Evolutionary conservation across 2,329 filamentous ascomycete species (phyloP).

Genomic region (Calycina marina): DNA sequence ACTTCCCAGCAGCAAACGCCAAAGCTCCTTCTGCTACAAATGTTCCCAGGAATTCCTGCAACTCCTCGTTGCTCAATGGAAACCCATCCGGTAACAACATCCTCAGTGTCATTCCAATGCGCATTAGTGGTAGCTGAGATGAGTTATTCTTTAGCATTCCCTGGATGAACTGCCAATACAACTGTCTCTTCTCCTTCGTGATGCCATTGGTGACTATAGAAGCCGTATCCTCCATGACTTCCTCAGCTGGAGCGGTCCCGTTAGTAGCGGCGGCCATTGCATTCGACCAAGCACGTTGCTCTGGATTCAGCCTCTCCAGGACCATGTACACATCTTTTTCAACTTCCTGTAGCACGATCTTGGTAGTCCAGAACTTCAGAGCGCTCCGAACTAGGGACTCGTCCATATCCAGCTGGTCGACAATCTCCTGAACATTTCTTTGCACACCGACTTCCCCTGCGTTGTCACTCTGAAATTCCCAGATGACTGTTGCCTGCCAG

Average conservation of each 20-base stretch:
- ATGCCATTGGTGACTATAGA: slow-evolving; percentile 34
- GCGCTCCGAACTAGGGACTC: slow-evolving; percentile 54
- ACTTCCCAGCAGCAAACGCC: slow-evolving; percentile 56
- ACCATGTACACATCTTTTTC: slow-evolving; percentile 40
- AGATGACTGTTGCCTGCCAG: slow-evolving; percentile 78
- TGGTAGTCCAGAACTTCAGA: slow-evolving; percentile 56
- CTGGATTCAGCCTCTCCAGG: slow-evolving; percentile 45
- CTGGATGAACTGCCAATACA: slow-evolving; percentile 86
- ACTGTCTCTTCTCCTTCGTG: slow-evolving; percentile 47
- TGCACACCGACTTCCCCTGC: slow-evolving; percentile 13
- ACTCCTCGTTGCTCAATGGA: slow-evolving; percentile 76
- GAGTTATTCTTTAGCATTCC: slow-evolving; percentile 92
- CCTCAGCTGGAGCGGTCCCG: slow-evolving; percentile 7
- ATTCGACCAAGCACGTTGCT: slow-evolving; percentile 21
- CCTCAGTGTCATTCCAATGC: slow-evolving; percentile 90
- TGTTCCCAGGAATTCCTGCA: slow-evolving; percentile 63
- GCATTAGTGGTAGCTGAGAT: slow-evolving; percentile 58
- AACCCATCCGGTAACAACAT: slow-evolving; percentile 83
- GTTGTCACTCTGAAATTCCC: slow-evolving; percentile 50
- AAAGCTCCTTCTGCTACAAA: slow-evolving; percentile 63
- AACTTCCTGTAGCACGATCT: slow-evolving; percentile 46
- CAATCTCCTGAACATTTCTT: slow-evolving; percentile 37
- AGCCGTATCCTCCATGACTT: slow-evolving; percentile 14
- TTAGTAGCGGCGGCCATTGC: slow-evolving; percentile 13
- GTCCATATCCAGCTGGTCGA: slow-evolving; percentile 50